These are phyloP conservation scores for Erodium trifolium DNA, from an alignment of 441 rosid species.

Conservation along the genomic window DNA sequence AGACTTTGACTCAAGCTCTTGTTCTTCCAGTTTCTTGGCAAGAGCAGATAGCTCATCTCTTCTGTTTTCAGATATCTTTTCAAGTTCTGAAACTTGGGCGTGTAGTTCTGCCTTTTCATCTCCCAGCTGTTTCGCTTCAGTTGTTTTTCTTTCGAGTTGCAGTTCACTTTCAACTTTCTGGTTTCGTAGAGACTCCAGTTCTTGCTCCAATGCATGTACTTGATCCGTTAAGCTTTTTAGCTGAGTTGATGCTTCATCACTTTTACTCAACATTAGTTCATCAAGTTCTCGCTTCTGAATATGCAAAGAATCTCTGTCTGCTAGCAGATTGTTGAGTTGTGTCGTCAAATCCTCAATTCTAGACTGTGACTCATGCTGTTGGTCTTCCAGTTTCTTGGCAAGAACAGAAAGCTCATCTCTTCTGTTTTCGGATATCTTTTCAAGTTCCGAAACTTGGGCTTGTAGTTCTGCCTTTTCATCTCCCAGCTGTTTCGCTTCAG, in stretches of 20 bases:
- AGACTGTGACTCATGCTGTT: no score
- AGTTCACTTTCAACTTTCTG: constrained; percentile 2
- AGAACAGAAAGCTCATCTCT: constrained; percentile 38
- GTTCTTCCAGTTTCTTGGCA: constrained; percentile 45
- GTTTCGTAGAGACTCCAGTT: no score
- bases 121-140: constrained; percentile 24
- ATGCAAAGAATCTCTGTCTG: no score
- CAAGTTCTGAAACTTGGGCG: constrained; percentile 15
- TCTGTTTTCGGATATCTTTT: constrained; percentile 33
- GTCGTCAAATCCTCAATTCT: no score
- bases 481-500: constrained; percentile 31
- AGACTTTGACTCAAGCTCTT: constrained; percentile 41
- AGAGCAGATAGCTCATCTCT: constrained; percentile 34
- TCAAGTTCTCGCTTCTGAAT: no score
- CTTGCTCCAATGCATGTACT: no score
- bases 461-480: constrained; percentile 32
- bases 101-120: no score
- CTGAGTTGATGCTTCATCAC: no score
- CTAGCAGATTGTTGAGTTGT: no score
- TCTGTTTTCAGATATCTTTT: constrained; percentile 16
- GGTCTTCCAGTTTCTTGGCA: not conserved
- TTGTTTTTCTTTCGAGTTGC: constrained; percentile 44
- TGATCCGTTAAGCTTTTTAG: no score
- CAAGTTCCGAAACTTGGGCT: constrained; percentile 47
- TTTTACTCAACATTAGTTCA: no score